Percentiles rank a stretch among this genome's conserved stretches.
phyloP scores from a whole-genome alignment of 805 yeast species.

The Sugiyamaella smithiae region DNA sequence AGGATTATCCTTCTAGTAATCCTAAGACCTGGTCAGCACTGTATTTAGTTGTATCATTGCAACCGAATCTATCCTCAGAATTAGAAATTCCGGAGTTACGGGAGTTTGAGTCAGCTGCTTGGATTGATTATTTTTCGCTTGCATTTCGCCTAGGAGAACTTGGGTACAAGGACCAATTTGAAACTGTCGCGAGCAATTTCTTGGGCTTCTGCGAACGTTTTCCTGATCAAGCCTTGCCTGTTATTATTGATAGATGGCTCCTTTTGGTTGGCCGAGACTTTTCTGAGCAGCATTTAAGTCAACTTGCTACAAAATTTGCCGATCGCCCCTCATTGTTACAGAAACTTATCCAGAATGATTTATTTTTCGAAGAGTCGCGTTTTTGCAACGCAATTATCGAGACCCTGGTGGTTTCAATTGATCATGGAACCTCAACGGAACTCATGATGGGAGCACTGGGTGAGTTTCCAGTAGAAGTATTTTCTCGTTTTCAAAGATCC shows the following conservation, averaged over 20 bases:
- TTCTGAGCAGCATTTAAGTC: slow-evolving; percentile 2
- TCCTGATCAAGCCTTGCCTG: slow-evolving; percentile 1
- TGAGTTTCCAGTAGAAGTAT: slow-evolving; percentile 14
- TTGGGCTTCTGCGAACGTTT: not conserved
- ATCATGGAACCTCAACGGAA: not conserved
- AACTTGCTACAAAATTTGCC: slow-evolving; percentile 8
- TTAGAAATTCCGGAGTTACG: not conserved
- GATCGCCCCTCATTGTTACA: slow-evolving; percentile 1
- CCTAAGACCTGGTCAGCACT: slow-evolving; percentile 13
- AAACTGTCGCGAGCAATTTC: slow-evolving; percentile 4
- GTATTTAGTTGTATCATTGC: slow-evolving; percentile 16
- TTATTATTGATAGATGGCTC: slow-evolving; percentile 19
- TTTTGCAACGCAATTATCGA: slow-evolving; percentile 8
- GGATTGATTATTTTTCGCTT: slow-evolving; percentile 8
- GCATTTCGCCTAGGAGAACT: slow-evolving; percentile 17
- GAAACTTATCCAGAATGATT: slow-evolving; percentile 7
- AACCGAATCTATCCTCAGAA: slow-evolving; percentile 1
- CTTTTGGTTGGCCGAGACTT: slow-evolving; percentile 12
- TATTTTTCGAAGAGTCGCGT: slow-evolving; percentile 17
- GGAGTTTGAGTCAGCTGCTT: not conserved
- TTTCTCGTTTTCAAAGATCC: slow-evolving; percentile 4
- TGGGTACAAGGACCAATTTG: slow-evolving; percentile 4
- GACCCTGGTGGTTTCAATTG: not conserved
- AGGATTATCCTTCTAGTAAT: not conserved
- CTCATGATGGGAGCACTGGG: slow-evolving; percentile 2